Evolutionary conservation across 2,329 filamentous ascomycete species (phyloP), one percentile per base, ranked within the genome.

Genomic region (Talaromyces islandicus): DNA sequence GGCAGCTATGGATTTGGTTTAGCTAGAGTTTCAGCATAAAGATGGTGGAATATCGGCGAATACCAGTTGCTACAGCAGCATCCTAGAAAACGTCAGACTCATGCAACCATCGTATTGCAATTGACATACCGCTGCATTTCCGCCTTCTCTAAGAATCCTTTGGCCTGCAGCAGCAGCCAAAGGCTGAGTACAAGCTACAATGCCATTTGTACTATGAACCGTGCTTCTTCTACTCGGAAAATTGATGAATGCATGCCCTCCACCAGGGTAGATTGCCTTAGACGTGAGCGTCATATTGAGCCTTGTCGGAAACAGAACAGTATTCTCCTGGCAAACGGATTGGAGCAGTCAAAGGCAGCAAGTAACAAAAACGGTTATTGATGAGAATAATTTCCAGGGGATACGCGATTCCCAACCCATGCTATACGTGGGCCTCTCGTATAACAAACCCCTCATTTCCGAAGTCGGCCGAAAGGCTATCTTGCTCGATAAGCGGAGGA

Each of bases 51-150:
- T 25, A 27, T 32, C 38, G 19, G 19, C 54, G 77, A 83, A 64
- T 80, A 90, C 88, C 88, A 63, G 96, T 91, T 50, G 94, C 94
- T 4, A 97, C 91, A 9, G 94, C 93, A n/a, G 94, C 93, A 80
- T 97, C 93, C 91, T 95, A 60, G 25, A 30, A 17, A 30, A 6
- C 7, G 38, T 53, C 24, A 60, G 57, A 24, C 60, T 57, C 54
- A 32, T 58, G 46, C 19, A 50, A 57, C 7, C 12, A 17, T 21
- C 21, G 46, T 29, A 58, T 38, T 17, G 46, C 25, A 29, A 60
- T 53, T 43, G 19, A 82, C 88, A 75, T 82, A 95, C 91, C 66
- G 92, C 94, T 63, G 91, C 92, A 79, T 97, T 99, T 58, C 94
- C 94, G 60, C 94, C 94, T 54, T 89, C 87, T 60, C 87, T 85